These are phyloP conservation scores for Gastrolobium villosum DNA, from an alignment of 306 rosid genomes.

Conservation along the genomic window DNA sequence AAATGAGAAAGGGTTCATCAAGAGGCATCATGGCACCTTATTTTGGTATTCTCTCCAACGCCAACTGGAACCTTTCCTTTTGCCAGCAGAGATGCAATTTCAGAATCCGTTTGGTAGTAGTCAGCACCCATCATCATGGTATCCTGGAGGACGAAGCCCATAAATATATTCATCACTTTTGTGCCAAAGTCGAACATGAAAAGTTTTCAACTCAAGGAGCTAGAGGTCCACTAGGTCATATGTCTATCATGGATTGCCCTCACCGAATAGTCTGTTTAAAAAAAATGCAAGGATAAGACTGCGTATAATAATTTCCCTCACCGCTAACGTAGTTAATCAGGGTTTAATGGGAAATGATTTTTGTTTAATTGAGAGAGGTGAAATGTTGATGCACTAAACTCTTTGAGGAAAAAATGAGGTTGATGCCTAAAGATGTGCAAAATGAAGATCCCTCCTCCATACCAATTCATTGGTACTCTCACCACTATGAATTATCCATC, in stretches of 20 bases:
- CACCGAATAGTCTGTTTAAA: too few species aligned
- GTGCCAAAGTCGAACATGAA: conserved; percentile 5
- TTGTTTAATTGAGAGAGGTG: background rate
- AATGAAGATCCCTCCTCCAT: background rate
- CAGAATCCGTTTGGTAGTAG: conserved; percentile 85
- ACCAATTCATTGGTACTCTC: background rate
- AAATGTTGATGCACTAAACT: background rate
- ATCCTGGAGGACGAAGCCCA: conserved; percentile 60
- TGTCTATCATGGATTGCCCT: too few species aligned
- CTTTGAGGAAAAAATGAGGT: background rate
- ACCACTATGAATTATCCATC: background rate
- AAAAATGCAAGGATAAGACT: too few species aligned
- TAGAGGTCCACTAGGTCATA: too few species aligned
- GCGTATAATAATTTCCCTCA: background rate
- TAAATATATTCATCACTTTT: background rate
- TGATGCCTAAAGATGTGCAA: background rate
- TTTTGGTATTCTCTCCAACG: conserved; percentile 88
- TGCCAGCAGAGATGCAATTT: conserved; percentile 68
- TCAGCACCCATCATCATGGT: conserved; percentile 99
- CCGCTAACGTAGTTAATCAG: background rate
- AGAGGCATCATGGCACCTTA: conserved; percentile 59
- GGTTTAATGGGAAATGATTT: background rate
- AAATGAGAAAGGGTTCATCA: background rate
- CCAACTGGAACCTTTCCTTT: conserved; percentile 87
- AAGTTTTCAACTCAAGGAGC: background rate